A percentile compares a stretch with the other conserved stretches of the same genome.
phyloP scores from a whole-genome alignment of 495 filamentous ascomycete species.

The Aspergillus mulundensis region DNA sequence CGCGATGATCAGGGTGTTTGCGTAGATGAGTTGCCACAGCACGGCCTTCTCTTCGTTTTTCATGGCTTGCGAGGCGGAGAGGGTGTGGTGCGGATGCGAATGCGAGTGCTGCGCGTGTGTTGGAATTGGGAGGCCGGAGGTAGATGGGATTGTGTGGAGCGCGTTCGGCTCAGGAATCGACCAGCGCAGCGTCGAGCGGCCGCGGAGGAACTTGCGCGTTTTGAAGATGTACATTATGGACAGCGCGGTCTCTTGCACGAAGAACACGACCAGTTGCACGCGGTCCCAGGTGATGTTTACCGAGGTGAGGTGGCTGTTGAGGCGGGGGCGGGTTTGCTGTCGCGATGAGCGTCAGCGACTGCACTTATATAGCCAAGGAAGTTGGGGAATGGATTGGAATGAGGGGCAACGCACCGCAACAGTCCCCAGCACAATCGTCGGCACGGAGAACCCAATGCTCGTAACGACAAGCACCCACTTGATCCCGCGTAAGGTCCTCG shows the following conservation, averaged over 20 bases:
- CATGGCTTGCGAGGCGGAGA: not conserved
- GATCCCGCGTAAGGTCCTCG: not conserved
- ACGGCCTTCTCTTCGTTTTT: slow-evolving; percentile 7
- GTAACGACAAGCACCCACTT: not conserved
- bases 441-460: not conserved
- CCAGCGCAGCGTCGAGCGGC: not conserved
- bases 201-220: slow-evolving; percentile 28
- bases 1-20: slow-evolving; percentile 36
- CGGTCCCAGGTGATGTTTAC: slow-evolving; percentile 24
- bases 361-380: no score
- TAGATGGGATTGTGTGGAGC: not conserved
- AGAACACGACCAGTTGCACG: slow-evolving; percentile 36
- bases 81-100: not conserved
- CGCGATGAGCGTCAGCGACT: no score
- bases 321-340: not conserved
- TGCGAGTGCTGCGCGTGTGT: not conserved
- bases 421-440: slow-evolving; percentile 2
- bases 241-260: slow-evolving; percentile 34
- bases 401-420: not conserved
- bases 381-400: no score
- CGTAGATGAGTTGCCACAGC: slow-evolving; percentile 33
- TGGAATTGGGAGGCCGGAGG: not conserved
- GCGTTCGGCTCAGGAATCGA: not conserved
- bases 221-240: slow-evolving; percentile 36
- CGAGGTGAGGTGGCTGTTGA: not conserved